These are phyloP conservation scores for Phytophthora brassicae DNA, from an alignment of 352 stramenopile species.

Conservation along the genomic window DNA sequence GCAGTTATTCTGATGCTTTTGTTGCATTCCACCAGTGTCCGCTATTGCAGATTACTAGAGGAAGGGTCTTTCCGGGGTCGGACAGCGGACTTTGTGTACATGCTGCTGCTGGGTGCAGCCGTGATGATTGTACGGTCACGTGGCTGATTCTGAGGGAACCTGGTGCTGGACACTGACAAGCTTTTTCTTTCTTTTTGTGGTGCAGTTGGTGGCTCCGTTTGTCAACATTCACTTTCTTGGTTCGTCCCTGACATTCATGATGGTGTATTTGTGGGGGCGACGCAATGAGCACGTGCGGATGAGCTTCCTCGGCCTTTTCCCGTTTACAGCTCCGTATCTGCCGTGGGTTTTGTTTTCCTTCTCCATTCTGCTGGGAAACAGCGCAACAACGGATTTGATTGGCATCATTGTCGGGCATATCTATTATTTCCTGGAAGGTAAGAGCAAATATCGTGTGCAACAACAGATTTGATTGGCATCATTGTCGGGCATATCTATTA, in stretches of 20 bases:
- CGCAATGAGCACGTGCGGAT: conserved; percentile 96
- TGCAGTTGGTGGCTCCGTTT: conserved; percentile 93
- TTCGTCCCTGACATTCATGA: conserved; percentile 99
- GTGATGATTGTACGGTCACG: conserved; percentile 90
- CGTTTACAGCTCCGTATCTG: conserved; percentile 98
- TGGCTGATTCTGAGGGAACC: background rate
- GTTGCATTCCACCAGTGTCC: conserved; percentile 47
- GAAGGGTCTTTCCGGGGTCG: conserved; percentile 97
- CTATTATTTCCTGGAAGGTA: conserved; percentile 99
- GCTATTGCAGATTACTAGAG: conserved; percentile 97
- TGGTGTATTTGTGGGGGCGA: conserved; percentile 99
- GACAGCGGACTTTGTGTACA: conserved; percentile 97
- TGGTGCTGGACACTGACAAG: background rate
- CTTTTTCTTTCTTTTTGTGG: background rate
- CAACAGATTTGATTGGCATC: conserved; percentile 99
- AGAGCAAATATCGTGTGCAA: too few species aligned
- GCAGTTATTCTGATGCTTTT: background rate
- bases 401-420: conserved; percentile 99
- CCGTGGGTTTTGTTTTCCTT: conserved; percentile 98
- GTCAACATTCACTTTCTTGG: conserved; percentile 98
- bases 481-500: conserved; percentile 99
- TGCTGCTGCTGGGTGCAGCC: conserved; percentile 95
- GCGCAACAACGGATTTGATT: conserved; percentile 96
- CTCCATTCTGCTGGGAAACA: conserved; percentile 94
- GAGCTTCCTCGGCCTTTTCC: conserved; percentile 97